These are phyloP conservation scores for Cladosporium velox DNA, from an alignment of 2,329 filamentous ascomycete genomes.

Conservation along the genomic window DNA sequence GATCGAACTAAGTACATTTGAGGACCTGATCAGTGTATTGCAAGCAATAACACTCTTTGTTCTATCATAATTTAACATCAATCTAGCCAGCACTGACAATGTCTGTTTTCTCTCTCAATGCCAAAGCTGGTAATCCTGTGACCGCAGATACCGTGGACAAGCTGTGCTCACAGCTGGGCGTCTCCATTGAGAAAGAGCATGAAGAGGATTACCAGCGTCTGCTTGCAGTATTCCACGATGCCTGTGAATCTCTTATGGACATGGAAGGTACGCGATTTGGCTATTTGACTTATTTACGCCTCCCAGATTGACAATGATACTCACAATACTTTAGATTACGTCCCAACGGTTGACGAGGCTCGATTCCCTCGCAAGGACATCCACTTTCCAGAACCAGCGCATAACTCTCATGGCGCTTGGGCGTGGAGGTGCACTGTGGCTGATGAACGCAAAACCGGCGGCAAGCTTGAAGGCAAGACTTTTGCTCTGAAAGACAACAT, in stretches of 20 bases:
- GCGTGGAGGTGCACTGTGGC: conserved; percentile 45
- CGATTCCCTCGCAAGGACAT: conserved; percentile 42
- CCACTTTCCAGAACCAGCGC: conserved; percentile 36
- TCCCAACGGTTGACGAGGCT: conserved; percentile 35
- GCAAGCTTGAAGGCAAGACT: conserved; percentile 43
- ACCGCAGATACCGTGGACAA: conserved; percentile 37
- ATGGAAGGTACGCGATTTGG: conserved; percentile 33
- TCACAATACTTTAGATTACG: conserved; percentile 31
- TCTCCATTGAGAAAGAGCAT: conserved; percentile 39
- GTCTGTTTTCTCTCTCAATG: conserved; percentile 43
- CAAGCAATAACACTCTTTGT: background rate
- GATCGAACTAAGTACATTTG: background rate
- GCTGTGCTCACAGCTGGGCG: conserved; percentile 38
- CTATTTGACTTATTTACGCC: background rate
- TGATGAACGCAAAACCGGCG: conserved; percentile 32
- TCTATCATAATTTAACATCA: background rate
- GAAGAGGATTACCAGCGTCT: conserved; percentile 43
- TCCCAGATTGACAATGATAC: background rate
- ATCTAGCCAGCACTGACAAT: conserved; percentile 28
- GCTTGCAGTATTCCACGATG: conserved; percentile 44
- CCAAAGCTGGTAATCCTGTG: conserved; percentile 39
- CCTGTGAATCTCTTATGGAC: conserved; percentile 41
- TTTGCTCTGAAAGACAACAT: conserved; percentile 54
- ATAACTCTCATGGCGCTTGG: conserved; percentile 47
- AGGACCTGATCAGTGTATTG: background rate